These are phyloP conservation scores for Aspergillus biplanus DNA, from an alignment of 495 filamentous ascomycete species.

Conservation along the genomic window DNA sequence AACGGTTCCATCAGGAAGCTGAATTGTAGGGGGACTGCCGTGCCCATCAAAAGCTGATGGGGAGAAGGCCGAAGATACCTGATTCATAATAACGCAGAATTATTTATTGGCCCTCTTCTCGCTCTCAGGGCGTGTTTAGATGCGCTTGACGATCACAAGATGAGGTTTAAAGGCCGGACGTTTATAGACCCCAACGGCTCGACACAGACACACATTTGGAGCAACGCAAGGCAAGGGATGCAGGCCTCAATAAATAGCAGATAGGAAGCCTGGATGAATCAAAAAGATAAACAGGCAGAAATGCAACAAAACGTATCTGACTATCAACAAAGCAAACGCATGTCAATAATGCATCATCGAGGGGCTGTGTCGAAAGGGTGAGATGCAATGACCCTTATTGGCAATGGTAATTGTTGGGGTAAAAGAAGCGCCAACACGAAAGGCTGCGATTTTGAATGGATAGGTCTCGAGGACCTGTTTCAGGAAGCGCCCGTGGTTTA, in stretches of 20 bases:
- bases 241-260: conserved; percentile 21
- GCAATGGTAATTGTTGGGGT: not conserved
- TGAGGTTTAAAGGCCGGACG: conserved; percentile 6
- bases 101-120: not conserved
- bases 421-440: conserved; percentile 12
- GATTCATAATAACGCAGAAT: conserved; percentile 29
- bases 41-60: conserved; percentile 34
- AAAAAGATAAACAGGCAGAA: conserved; percentile 15
- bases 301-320: conserved; percentile 7
- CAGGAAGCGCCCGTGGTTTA: conserved; percentile 5
- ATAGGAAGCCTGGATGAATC: conserved; percentile 7
- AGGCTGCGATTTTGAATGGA: not conserved
- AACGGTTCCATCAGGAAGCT: conserved; percentile 31
- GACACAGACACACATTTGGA: conserved; percentile 23
- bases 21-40: conserved; percentile 34
- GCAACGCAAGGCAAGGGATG: conserved; percentile 8
- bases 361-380: conserved; percentile 19
- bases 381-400: conserved; percentile 4
- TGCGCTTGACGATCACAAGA: not conserved
- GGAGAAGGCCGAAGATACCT: conserved; percentile 24
- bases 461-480: not conserved
- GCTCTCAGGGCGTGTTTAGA: not conserved
- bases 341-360: conserved; percentile 16
- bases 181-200: conserved; percentile 18
- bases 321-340: not conserved